These are phyloP conservation scores for Avicennia marina DNA, from an alignment of 257 asterid genomes.

Conservation along the genomic window DNA sequence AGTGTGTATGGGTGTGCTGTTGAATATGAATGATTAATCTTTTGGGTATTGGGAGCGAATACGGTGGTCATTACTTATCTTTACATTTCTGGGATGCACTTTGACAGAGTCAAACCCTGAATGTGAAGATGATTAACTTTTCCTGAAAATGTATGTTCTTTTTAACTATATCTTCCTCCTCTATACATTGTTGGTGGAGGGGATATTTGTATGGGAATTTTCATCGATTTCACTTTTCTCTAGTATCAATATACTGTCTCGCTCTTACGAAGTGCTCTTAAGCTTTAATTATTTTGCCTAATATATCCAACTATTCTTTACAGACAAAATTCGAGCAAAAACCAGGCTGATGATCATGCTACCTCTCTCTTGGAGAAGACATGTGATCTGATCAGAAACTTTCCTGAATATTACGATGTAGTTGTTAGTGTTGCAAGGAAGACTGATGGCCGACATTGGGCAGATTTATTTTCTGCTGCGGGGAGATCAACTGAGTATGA, in stretches of 20 bases:
- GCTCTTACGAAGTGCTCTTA: slow-evolving; percentile 10
- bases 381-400: slow-evolving; percentile 87
- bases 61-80: no score
- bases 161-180: background rate
- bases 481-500: slow-evolving; percentile 98
- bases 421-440: slow-evolving; percentile 99
- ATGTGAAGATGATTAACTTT: no score
- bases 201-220: slow-evolving; percentile 11
- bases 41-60: no score
- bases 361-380: slow-evolving; percentile 86
- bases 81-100: no score
- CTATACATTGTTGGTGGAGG: slow-evolving; percentile 16
- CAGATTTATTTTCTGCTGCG: slow-evolving; percentile 91
- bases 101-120: no score
- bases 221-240: slow-evolving; percentile 12
- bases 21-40: no score
- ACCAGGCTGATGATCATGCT: slow-evolving; percentile 41
- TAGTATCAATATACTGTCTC: no score
- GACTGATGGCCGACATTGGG: slow-evolving; percentile 99
- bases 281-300: slow-evolving; percentile 4
- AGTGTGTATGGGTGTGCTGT: no score
- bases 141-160: background rate
- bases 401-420: slow-evolving; percentile 94
- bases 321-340: slow-evolving; percentile 75
- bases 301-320: slow-evolving; percentile 20